Percentiles rank a stretch among this genome's conserved stretches.
Evolutionary conservation across 2,329 filamentous ascomycete genomes (phyloP).

Genomic region (Diaporthe helianthi): DNA sequence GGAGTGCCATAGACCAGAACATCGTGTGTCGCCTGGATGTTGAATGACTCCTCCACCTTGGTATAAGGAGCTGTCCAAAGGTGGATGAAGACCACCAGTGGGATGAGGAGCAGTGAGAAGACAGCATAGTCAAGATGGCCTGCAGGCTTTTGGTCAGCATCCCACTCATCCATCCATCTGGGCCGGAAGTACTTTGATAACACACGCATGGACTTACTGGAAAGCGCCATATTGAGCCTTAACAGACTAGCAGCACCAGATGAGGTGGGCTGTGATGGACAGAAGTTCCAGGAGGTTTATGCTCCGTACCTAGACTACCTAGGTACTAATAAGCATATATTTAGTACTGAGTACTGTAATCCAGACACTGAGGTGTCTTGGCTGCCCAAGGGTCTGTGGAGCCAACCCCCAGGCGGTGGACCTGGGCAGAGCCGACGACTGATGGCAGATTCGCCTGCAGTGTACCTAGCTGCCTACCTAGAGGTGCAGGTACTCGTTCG

Average conservation of each 20-base stretch:
- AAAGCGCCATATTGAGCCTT: not conserved
- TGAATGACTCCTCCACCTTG: conserved; percentile 99
- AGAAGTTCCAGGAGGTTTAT: no score
- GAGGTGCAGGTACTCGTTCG: not conserved
- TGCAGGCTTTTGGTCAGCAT: conserved; percentile 29
- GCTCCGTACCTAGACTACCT: no score
- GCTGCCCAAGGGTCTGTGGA: not conserved
- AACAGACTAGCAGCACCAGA: not conserved
- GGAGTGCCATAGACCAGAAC: conserved; percentile 83
- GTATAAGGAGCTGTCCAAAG: conserved; percentile 83
- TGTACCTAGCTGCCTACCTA: not conserved
- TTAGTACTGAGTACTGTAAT: not conserved
- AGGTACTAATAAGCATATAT: no score
- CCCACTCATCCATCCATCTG: not conserved
- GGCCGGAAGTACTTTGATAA: not conserved
- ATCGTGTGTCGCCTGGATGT: conserved; percentile 92
- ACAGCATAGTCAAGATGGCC: conserved; percentile 49
- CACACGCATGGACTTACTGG: not conserved
- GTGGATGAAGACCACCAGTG: conserved; percentile 70
- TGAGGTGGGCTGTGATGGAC: not conserved
- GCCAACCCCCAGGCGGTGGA: no score
- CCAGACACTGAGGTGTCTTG: conserved; percentile 5
- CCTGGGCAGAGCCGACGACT: conserved; percentile 17
- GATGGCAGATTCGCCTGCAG: conserved; percentile 13
- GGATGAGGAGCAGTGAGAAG: conserved; percentile 61